Percentiles rank a stretch among this genome's conserved stretches.
Evolutionary conservation across 176 grass and related monocot genomes (phyloP).

Genomic region (Saccharum spontaneum): DNA sequence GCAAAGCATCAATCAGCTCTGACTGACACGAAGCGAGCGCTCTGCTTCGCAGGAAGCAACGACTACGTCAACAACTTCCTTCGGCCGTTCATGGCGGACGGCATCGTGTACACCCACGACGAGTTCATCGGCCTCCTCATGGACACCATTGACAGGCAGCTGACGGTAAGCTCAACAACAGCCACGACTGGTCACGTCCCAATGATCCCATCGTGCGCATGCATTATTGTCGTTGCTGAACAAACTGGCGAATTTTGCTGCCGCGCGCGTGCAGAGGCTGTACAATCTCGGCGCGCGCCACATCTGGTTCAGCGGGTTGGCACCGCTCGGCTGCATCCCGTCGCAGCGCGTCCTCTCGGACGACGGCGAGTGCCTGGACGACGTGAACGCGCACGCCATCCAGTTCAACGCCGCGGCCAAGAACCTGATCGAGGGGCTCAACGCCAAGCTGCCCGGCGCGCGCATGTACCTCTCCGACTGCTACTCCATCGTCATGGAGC

Average conservation of each 20-base stretch:
- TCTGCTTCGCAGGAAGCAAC: conserved; percentile 74
- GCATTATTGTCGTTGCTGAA: background rate
- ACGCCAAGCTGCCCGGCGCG: conserved; percentile 66
- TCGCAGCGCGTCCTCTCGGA: conserved; percentile 70
- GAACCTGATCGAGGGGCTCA: conserved; percentile 51
- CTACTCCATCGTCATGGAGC: conserved; percentile 82
- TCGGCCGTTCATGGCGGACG: conserved; percentile 87
- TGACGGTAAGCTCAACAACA: conserved; percentile 50
- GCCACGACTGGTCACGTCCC: background rate
- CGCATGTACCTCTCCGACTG: conserved; percentile 57
- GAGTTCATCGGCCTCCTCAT: conserved; percentile 81
- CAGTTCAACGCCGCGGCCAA: conserved; percentile 68
- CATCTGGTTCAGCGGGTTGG: conserved; percentile 68
- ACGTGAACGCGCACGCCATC: conserved; percentile 68
- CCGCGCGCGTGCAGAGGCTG: conserved; percentile 43
- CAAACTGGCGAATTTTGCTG: background rate
- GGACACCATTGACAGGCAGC: conserved; percentile 55
- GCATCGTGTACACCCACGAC: conserved; percentile 71
- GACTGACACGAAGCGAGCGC: background rate
- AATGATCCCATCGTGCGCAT: background rate
- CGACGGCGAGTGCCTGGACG: conserved; percentile 61
- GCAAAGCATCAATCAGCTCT: background rate
- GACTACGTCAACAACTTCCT: conserved; percentile 99
- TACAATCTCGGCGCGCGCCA: conserved; percentile 80
- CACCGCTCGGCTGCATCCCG: conserved; percentile 92